Base-by-base conservation (phyloP, 2,329 filamentous ascomycete species). In the Orbilia blumenaviensis region DNA sequence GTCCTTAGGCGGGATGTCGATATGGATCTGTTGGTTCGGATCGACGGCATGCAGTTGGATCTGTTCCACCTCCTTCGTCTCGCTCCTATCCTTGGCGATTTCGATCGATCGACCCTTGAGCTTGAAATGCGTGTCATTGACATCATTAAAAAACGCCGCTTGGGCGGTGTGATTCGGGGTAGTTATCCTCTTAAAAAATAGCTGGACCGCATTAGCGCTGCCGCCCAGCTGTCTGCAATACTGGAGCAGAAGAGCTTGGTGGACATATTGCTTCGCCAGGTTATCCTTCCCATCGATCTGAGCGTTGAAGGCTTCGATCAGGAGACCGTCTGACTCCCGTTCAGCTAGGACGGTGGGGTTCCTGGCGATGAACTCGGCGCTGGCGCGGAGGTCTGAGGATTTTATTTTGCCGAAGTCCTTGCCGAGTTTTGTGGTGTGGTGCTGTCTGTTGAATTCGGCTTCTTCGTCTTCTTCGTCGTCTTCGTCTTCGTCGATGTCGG, bases 31-130 rank as follows among this genome's bases (percentile, higher is more conserved):
- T 2, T 94, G 97, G 54, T 91, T 91, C 0, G 94, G 94, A 82
- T 97, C 93, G 9, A 99, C 94, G 12, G 95, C 94, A 82, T 99
- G 95, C 52, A 99, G 87, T 84, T 99, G 96, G 79, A 99, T 99
- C 83, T 97, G 94, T 85, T 99, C 95, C 8, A 96, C 91, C 23
- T 86, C 88, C 1, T 84, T 84, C 6, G 85, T 85, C 18, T 85
- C 85, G 4, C 84, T 86, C 71, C 85, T 83, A 79, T 91, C 86
- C 78, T 88, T 88, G 42, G 85, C 86, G 78, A 97, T 90, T 83
- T 96, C 92, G 5, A 87, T 86, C 0, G 91, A 89, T 54, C 95
- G 89, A 25, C 86, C 89, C 80, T 89, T 89, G 83, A 99, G 98
- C 64, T 90, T 89, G 80, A 86, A 86, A 83, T 96, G 97, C 2